Evolutionary conservation across 345 rosid genomes (phyloP).

Genomic region (Eucalyptus cloeziana): DNA sequence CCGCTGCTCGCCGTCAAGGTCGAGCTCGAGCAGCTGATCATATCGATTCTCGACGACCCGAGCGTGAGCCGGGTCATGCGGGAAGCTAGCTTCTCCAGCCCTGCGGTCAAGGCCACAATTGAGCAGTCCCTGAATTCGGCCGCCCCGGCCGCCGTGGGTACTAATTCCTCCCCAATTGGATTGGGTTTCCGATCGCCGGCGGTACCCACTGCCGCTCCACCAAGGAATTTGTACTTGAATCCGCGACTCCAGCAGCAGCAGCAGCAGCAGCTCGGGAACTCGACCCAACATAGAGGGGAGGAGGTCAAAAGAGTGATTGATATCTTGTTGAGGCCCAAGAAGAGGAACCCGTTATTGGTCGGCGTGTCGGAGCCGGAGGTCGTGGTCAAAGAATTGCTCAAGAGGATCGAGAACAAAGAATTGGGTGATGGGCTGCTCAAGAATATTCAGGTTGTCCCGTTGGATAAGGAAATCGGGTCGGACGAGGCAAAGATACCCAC

Average conservation of each 20-base stretch:
- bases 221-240: too few species aligned
- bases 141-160: too few species aligned
- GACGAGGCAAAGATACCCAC: slow-evolving; percentile 33
- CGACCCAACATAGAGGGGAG: slow-evolving; percentile 39
- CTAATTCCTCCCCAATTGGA: too few species aligned
- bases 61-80: too few species aligned
- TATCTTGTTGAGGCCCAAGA: slow-evolving; percentile 46
- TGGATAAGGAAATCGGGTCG: slow-evolving; percentile 40
- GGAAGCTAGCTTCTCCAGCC: too few species aligned
- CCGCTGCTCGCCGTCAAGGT: too few species aligned
- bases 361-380: slow-evolving; percentile 69
- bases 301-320: slow-evolving; percentile 62
- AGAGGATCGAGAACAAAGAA: slow-evolving; percentile 56
- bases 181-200: too few species aligned
- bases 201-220: too few species aligned
- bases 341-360: slow-evolving; percentile 81
- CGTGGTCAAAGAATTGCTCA: slow-evolving; percentile 56
- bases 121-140: too few species aligned
- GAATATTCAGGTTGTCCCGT: slow-evolving; percentile 42
- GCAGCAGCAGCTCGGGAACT: slow-evolving; percentile 5
- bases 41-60: too few species aligned
- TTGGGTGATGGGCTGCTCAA: slow-evolving; percentile 42
- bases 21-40: too few species aligned
- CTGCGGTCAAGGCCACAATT: too few species aligned
- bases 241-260: background rate